Conservation (phyloP, 2,329 filamentous ascomycete species). For the Fusarium armeniacum region DNA sequence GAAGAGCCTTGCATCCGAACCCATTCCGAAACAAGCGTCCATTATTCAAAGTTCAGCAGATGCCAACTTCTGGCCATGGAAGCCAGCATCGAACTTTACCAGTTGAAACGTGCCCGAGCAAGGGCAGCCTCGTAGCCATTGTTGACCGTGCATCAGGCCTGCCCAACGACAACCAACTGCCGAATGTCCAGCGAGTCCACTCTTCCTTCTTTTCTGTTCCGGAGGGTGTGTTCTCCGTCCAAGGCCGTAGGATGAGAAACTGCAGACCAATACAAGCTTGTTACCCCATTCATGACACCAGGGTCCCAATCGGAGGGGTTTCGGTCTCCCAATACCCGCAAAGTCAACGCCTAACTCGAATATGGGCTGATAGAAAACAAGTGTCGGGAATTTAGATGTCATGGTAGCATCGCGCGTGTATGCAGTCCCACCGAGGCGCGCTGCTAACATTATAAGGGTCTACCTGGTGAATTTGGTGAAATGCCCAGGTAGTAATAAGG, state of each 20-base stretch:
- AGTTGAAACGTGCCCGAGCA: slow-evolving; percentile 6
- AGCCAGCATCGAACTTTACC: slow-evolving; percentile 1
- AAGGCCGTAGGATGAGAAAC: not conserved
- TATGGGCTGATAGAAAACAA: slow-evolving; percentile 22
- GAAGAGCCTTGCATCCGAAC: not conserved
- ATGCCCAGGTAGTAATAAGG: slow-evolving; percentile 6
- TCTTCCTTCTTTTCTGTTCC: slow-evolving; percentile 12
- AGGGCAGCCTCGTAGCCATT: slow-evolving; percentile 22
- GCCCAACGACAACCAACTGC: not conserved
- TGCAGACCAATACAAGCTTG: slow-evolving; percentile 1
- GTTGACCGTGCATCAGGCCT: slow-evolving; percentile 12
- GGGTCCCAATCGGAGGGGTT: slow-evolving; percentile 13
- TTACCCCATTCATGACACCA: slow-evolving; percentile 15
- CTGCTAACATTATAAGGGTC: not conserved
- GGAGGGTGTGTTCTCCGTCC: slow-evolving; percentile 9
- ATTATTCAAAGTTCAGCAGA: slow-evolving; percentile 1
- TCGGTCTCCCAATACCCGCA: slow-evolving; percentile 11
- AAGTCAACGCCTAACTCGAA: slow-evolving; percentile 6
- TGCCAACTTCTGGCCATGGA: slow-evolving; percentile 1
- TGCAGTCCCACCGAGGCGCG: slow-evolving; percentile 1
- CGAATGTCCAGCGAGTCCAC: slow-evolving; percentile 14
- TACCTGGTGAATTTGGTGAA: not conserved
- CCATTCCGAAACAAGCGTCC: not conserved
- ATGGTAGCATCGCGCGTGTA: slow-evolving; percentile 28
- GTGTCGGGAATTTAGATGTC: slow-evolving; percentile 5